Evolutionary conservation across 2,329 filamentous ascomycete species (phyloP), one percentile per base, ranked within the genome.

Genomic region (Didymella pinodella): DNA sequence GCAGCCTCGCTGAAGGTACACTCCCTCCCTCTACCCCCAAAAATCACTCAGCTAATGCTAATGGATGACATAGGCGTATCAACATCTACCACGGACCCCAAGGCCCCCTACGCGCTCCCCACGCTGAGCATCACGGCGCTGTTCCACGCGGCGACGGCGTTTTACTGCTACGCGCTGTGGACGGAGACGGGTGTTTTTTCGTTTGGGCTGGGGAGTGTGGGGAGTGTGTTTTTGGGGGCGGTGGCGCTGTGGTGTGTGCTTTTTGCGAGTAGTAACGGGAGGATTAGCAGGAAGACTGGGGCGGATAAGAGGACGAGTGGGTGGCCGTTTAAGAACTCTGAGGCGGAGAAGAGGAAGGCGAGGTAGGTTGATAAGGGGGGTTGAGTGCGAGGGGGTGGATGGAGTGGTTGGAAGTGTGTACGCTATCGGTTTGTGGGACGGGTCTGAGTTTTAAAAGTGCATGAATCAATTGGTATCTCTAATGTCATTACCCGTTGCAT

Each of bases 251-350:
- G 89, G 88, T 87, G 83, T 65, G 73, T 86, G 51, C 66, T 88
- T 59, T 88, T 88, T 73, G 85, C 82, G 0, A 85, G 80, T 54
- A 83, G 80, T 43, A 74, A 81, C 65, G 85, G 86, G 1, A 78
- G 81, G 61, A 85, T 89, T 54, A 87, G 83, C 69, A 82, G 84
- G 70, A 86, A 82, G 76, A 90, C 87, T 1, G 87, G 88, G 0
- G 86, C 84, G 32, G 88, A 90, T 70, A 90, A 89, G 81, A 80
- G 88, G 70, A 89, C 83, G 26, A 83, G 83, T 59, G 87, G 86
- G 11, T 91, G 86, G 66, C 88, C 88, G 3, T 90, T 91, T 72
- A 80, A 80, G 65, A 90, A 90, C 66, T 69, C 66, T 5, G 84
- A 86, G 72, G 83, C 85, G 40, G 79, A 81, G 43, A 83, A 82